Conservation (phyloP, 192 early-diverging fungal genomes). For the Backusella parvicylindrica region DNA sequence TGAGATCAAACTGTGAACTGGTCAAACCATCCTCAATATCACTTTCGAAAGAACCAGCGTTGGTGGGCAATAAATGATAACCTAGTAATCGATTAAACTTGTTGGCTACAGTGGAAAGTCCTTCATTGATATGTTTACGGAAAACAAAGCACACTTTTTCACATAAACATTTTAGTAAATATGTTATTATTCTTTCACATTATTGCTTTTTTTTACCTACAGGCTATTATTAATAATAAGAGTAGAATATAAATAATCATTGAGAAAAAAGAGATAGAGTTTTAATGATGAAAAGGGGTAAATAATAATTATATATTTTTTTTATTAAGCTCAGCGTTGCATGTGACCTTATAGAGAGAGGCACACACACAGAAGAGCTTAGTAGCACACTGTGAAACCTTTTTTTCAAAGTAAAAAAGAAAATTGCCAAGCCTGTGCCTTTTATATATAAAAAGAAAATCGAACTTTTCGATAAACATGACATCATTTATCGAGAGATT, state of each 20-base stretch:
- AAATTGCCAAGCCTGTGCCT: too few species aligned
- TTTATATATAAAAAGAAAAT: neutral
- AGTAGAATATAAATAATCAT: slow-evolving; percentile 4
- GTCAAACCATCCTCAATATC: slow-evolving; percentile 57
- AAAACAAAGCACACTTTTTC: neutral
- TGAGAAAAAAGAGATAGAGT: neutral
- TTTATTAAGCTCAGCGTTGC: slow-evolving; percentile 1
- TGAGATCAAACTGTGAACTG: slow-evolving; percentile 51
- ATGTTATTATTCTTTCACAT: too few species aligned
- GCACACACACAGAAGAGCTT: neutral
- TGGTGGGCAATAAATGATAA: slow-evolving; percentile 49
- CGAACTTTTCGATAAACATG: neutral
- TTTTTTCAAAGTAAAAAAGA: neutral
- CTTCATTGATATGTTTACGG: slow-evolving; percentile 7
- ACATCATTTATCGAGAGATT: neutral
- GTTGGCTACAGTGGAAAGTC: slow-evolving; percentile 12
- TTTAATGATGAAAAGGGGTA: neutral
- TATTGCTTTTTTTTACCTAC: neutral
- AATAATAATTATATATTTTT: neutral
- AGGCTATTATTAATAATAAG: neutral
- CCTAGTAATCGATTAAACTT: slow-evolving; percentile 26
- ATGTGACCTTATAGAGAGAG: neutral
- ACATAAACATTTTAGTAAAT: neutral
- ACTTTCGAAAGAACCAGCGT: slow-evolving; percentile 42
- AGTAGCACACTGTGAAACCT: neutral